Base-by-base conservation (phyloP, 2,329 filamentous ascomycete species). In the Microcyclosporella mali region DNA sequence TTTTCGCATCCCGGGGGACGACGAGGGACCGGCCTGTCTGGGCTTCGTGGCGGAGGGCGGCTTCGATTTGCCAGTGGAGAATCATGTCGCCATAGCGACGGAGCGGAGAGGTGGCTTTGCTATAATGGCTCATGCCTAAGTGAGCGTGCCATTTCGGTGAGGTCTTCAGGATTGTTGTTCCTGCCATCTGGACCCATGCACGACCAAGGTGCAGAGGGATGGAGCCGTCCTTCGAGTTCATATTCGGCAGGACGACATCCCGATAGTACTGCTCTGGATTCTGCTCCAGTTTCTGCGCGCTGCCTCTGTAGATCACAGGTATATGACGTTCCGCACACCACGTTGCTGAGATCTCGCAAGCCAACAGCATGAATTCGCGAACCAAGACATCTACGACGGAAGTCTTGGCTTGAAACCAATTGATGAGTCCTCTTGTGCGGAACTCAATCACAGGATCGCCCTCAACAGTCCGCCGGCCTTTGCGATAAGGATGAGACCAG, bases 61-160 rank as follows among this genome's bases (percentile, higher is more conserved):
- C 74, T 64, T 82, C 78, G 35, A 81, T 79, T 51, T 83, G 79
- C 70, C 79, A 82, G 56, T 82, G 78, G 9, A 70, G 65, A 34
- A 82, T 67, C 57, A 82, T 70, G 59, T 83, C 79, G 35, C 67
- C 69, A 58, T 75, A 82, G 29, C 79, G 70, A 38, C 79, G 73
- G 16, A 83, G 66, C 1, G 79, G 79, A 54, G 74, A 79, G 0
- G 79, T 82, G 38, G 72, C 70, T 61, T 77, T 80, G 45, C 71
- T 61, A 53, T 82, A 82, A 18, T 68, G 58, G 19, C 70, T 61
- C 19, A 77, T 61, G 28, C 75, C 77, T 2, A 81, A 62, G 6
- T 70, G 59, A 3, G 62, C 59, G 53, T 82, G 77, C 11, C 61
- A 65, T 15, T 73, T 47, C 1, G 77, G 74, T 2, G 56, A 62